phyloP scores from a whole-genome alignment of 2,329 filamentous ascomycete genomes.

The Pseudogymnoascus sp. region DNA sequence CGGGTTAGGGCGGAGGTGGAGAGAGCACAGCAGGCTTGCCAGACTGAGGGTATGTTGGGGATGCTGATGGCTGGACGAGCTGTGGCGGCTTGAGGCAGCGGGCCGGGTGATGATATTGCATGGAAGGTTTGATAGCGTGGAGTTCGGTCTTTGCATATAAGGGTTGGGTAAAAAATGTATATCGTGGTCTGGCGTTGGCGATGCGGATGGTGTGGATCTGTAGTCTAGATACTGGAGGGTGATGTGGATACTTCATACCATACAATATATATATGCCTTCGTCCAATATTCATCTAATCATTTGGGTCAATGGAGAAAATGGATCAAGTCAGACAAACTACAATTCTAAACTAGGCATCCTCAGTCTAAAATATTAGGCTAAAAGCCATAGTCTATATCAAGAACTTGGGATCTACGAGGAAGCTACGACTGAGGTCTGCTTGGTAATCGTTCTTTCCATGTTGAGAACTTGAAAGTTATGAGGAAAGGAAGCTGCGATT shows the following conservation, averaged over 20 bases:
- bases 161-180: constrained; percentile 7
- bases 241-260: constrained; percentile 6
- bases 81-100: background rate
- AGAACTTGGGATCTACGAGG: background rate
- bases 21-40: constrained; percentile 71
- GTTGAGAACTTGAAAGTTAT: too few relatives aligned
- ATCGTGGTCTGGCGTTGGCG: constrained; percentile 4
- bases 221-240: constrained; percentile 5
- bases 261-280: constrained; percentile 2
- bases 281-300: background rate
- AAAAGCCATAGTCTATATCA: background rate
- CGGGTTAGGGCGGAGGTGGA: constrained; percentile 72
- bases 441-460: too few relatives aligned
- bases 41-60: constrained; percentile 82
- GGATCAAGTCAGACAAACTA: too few relatives aligned
- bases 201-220: constrained; percentile 1
- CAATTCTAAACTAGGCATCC: too few relatives aligned
- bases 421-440: too few relatives aligned
- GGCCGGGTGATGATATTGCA: constrained; percentile 1
- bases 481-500: too few relatives aligned
- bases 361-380: background rate
- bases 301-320: background rate
- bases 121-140: constrained; percentile 8
- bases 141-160: constrained; percentile 8
- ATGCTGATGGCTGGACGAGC: constrained; percentile 50